Percentiles rank a stretch among this genome's conserved stretches.
Conservation (phyloP, 495 filamentous ascomycete species). For the Tuber magnatum region DNA sequence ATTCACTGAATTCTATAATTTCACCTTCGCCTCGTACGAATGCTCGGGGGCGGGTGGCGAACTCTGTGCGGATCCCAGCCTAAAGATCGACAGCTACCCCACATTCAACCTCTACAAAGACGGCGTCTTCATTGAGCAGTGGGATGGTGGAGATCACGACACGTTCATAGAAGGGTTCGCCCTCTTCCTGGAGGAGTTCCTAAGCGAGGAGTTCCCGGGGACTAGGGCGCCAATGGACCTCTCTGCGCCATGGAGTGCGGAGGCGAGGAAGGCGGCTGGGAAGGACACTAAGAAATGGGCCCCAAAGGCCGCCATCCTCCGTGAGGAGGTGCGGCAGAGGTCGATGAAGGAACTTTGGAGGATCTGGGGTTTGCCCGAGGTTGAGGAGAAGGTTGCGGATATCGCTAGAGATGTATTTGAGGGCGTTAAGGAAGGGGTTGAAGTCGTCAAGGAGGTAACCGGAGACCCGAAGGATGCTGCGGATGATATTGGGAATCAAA, state of each 20-base stretch:
- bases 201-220: neutral
- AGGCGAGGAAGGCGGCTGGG: neutral
- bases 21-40: constrained; percentile 78
- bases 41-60: constrained; percentile 67
- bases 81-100: constrained; percentile 62
- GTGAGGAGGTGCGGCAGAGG: neutral
- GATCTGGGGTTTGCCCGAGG: neutral
- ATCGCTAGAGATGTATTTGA: neutral
- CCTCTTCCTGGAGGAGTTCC: neutral
- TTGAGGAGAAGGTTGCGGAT: neutral
- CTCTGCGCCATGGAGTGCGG: neutral
- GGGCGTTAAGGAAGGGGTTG: neutral
- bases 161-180: neutral
- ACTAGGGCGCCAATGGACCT: neutral
- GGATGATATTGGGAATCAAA: neutral
- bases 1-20: constrained; percentile 71
- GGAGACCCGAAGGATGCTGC: neutral
- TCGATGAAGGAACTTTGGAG: neutral
- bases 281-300: neutral
- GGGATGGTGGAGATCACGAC: neutral
- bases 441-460: neutral
- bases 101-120: constrained; percentile 75
- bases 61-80: constrained; percentile 52
- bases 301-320: neutral
- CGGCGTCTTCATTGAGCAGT: constrained; percentile 57